phyloP scores from a whole-genome alignment of 208 protist genomes.

The Trypanosoma brucei region DNA sequence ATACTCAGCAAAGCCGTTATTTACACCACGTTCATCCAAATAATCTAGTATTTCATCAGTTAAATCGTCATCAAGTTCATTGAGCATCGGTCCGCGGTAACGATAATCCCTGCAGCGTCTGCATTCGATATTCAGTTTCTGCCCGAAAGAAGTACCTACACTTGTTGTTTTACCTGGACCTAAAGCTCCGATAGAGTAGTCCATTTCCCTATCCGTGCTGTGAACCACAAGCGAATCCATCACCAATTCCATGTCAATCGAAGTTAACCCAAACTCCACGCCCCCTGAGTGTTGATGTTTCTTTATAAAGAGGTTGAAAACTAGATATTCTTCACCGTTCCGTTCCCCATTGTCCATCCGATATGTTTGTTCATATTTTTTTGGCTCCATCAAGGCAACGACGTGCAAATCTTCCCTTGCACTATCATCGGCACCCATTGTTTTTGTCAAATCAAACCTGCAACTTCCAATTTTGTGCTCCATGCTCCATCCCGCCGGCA shows the following conservation, averaged over 20 bases:
- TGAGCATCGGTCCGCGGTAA: conserved; percentile 81
- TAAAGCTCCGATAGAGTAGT: conserved; percentile 33
- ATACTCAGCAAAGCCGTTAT: conserved; percentile 85
- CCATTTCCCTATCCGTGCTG: conserved; percentile 40
- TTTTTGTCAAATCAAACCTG: conserved; percentile 72
- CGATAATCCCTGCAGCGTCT: conserved; percentile 27
- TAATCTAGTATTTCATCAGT: conserved; percentile 85
- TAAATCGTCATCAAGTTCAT: conserved; percentile 84
- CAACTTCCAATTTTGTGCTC: conserved; percentile 45
- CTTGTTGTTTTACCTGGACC: not conserved
- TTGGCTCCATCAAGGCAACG: conserved; percentile 66
- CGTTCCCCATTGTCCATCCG: conserved; percentile 86
- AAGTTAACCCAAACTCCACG: conserved; percentile 79
- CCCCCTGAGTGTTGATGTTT: conserved; percentile 55
- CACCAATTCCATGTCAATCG: conserved; percentile 87
- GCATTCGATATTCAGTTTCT: conserved; percentile 20
- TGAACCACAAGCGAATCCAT: conserved; percentile 78
- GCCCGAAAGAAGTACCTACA: not conserved
- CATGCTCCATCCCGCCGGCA: conserved; percentile 65
- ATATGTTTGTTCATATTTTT: conserved; percentile 79
- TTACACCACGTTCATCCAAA: conserved; percentile 79
- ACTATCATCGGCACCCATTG: conserved; percentile 54
- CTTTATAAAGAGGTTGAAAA: conserved; percentile 71
- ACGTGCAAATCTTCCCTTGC: conserved; percentile 65
- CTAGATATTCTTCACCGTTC: conserved; percentile 80